Evolutionary conservation across 2,329 filamentous ascomycete genomes (phyloP), one percentile per base, ranked within the genome.

Genomic region (Aspergillus sp.): DNA sequence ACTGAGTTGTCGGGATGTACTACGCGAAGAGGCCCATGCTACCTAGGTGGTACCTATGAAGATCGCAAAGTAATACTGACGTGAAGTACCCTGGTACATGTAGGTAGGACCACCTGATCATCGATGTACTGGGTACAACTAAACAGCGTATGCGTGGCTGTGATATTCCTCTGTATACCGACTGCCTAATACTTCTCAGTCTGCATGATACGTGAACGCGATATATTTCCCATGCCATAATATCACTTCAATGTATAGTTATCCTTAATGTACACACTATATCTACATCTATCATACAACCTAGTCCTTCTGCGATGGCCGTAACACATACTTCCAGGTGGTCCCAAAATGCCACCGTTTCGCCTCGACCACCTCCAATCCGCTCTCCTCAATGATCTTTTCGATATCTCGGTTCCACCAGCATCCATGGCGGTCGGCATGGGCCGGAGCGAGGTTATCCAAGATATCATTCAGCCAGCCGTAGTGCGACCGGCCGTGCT

Each of bases 361-460:
- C 56, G 73, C 69, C 60, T 76, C 74, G 41, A 78, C 73, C 47
- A 80, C 63, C 59, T 76, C 73, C 57, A 80, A 59, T 23, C 76
- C 77, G 59, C 76, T 78, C 52, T 76, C 66, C 49, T 64, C 59
- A n/a, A 80, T 70, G 57, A 80, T 73, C 50, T 69, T 65, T 31
- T 74, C 76, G 44, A 80, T 78, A 68, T 80, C 77, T 36, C 76
- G 70, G 63, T 80, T 80, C 71, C 74, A 79, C 77, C 78, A 80
- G 61, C 78, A 80, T 14, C 78, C 78, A 65, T 78, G 76, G n/a
- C 71, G 67, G 56, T 78, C 67, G 31, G 78, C 78, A 65, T 80
- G 78, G 36, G 71, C 67, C 4, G 75, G 67, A 2, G 78, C 78
- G 50, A 75, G 61, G 46, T 74, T 75, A 58, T 80, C 77, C 50